A percentile compares a stretch with the other conserved stretches of the same genome.
phyloP scores from a whole-genome alignment of 2,329 filamentous ascomycete genomes.

The Cercospora sojina region DNA sequence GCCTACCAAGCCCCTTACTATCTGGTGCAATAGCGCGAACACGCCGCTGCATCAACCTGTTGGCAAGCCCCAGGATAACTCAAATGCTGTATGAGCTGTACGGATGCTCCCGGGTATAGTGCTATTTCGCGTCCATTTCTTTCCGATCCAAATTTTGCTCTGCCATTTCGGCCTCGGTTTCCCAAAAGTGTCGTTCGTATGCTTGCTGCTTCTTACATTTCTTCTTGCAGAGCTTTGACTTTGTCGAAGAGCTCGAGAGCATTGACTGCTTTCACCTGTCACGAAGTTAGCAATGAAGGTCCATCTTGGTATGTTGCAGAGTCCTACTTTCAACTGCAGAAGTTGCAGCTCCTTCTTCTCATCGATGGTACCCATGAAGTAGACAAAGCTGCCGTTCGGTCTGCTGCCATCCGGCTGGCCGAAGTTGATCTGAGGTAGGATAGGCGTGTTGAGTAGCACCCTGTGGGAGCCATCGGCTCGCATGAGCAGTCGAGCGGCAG shows the following conservation, averaged over 20 bases:
- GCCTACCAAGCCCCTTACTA: neutral
- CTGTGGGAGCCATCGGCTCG: slow-evolving; percentile 85
- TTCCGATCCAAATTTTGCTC: neutral
- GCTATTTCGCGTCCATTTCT: neutral
- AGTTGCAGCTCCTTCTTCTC: slow-evolving; percentile 52
- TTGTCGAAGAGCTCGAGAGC: slow-evolving; percentile 50
- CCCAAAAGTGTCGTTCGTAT: neutral
- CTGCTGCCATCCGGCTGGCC: slow-evolving; percentile 63
- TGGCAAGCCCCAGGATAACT: neutral
- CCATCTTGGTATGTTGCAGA: neutral
- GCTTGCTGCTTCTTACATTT: slow-evolving; percentile 35
- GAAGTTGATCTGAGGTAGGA: slow-evolving; percentile 77
- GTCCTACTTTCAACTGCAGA: slow-evolving; percentile 56
- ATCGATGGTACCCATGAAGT: slow-evolving; percentile 60
- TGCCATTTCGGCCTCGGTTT: neutral
- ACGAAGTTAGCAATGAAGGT: slow-evolving; percentile 16
- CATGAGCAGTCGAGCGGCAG: slow-evolving; percentile 74
- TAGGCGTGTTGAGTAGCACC: slow-evolving; percentile 79
- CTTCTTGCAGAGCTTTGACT: slow-evolving; percentile 43
- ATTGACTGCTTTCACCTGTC: slow-evolving; percentile 45
- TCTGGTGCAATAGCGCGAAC: neutral
- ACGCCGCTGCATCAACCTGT: neutral
- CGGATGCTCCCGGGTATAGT: neutral
- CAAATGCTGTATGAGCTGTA: neutral
- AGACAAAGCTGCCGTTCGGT: slow-evolving; percentile 68